A percentile compares a stretch with the other conserved stretches of the same genome.
Conservation (phyloP, 129 eudicot species). For the Pittosporum tobira region DNA sequence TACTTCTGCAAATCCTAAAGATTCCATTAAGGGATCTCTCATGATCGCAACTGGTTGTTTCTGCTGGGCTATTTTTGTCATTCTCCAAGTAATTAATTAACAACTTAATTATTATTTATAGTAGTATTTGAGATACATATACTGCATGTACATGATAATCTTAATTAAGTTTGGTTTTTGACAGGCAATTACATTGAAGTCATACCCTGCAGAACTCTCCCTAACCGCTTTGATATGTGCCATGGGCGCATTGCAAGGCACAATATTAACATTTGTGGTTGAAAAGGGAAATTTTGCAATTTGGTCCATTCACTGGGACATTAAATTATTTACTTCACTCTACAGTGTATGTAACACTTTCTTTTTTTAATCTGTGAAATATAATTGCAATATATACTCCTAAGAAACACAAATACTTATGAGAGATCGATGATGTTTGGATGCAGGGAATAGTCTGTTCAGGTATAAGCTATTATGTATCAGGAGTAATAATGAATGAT, state of each 20-base stretch:
- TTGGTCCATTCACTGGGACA: conserved; percentile 40
- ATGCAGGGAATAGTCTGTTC: conserved; percentile 80
- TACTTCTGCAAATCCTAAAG: conserved; percentile 14
- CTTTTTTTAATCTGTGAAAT: too few species aligned
- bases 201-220: conserved; percentile 41
- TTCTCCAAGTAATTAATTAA: conserved; percentile 29
- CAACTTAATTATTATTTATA: too few species aligned
- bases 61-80: conserved; percentile 58
- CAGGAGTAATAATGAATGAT: conserved; percentile 57
- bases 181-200: conserved; percentile 38
- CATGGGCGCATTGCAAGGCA: conserved; percentile 31
- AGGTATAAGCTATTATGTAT: conserved; percentile 66
- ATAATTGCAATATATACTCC: not conserved
- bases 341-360: conserved; percentile 24
- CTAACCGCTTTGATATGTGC: conserved; percentile 32
- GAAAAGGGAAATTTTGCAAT: conserved; percentile 29
- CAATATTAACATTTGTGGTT: conserved; percentile 21
- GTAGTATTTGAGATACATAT: too few species aligned
- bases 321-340: conserved; percentile 22
- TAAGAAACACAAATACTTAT: too few species aligned
- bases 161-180: not conserved
- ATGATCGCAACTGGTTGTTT: conserved; percentile 71
- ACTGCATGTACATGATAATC: too few species aligned
- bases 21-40: conserved; percentile 60
- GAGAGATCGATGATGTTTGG: not conserved